These are phyloP conservation scores for Prunella vulgaris DNA, from an alignment of 257 asterid species.

Conservation along the genomic window DNA sequence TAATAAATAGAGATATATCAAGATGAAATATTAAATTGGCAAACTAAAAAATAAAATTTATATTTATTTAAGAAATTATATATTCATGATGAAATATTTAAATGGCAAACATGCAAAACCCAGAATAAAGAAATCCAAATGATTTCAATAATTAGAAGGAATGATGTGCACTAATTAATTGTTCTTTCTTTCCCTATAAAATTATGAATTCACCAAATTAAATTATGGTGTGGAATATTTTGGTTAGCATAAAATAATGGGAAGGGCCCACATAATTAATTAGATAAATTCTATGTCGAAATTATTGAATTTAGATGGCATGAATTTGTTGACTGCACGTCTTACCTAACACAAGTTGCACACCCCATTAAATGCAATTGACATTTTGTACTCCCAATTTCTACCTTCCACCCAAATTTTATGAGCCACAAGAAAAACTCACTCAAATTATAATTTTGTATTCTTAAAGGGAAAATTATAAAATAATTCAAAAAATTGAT, in stretches of 20 bases:
- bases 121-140: not conserved
- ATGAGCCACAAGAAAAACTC: slow-evolving; percentile 8
- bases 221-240: slow-evolving; percentile 6
- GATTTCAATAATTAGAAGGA: not conserved
- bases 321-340: slow-evolving; percentile 25
- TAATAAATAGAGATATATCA: too few species aligned
- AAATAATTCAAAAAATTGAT: too few species aligned
- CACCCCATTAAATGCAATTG: slow-evolving; percentile 12
- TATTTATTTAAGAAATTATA: too few species aligned
- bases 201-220: not conserved
- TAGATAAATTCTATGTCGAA: slow-evolving; percentile 11
- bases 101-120: not conserved
- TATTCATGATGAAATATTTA: too few species aligned
- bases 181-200: not conserved
- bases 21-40: too few species aligned
- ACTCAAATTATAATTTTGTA: too few species aligned
- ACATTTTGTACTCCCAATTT: not conserved
- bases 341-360: slow-evolving; percentile 13
- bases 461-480: too few species aligned
- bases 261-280: slow-evolving; percentile 16
- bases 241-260: not conserved
- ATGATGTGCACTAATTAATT: not conserved
- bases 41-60: too few species aligned
- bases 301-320: slow-evolving; percentile 13
- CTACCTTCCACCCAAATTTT: not conserved